Conservation (phyloP, 2,329 filamentous ascomycete genomes). For the Aspergillus ustus region DNA sequence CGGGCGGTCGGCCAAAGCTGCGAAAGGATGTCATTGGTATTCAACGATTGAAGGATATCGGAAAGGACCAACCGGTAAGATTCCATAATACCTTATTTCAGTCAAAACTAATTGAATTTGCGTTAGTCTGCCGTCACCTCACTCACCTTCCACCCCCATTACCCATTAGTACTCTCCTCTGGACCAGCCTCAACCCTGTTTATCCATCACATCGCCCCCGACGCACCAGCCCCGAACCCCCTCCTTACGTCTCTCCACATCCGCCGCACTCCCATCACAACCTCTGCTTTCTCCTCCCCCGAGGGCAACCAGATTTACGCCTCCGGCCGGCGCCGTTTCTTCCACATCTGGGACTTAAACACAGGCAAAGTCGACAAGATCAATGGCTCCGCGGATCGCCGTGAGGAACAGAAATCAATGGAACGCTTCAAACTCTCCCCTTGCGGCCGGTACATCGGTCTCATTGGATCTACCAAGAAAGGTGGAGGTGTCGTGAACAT, state of each 20-base stretch:
- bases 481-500: constrained; percentile 89
- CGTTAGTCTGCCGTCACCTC: constrained; percentile 72
- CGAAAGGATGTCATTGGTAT: constrained; percentile 89
- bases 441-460: constrained; percentile 81
- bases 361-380: constrained; percentile 84
- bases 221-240: constrained; percentile 80
- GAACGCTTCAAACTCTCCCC: constrained; percentile 88
- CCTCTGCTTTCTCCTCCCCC: constrained; percentile 77
- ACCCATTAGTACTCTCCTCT: constrained; percentile 87
- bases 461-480: constrained; percentile 79
- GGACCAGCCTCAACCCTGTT: constrained; percentile 84
- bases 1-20: constrained; percentile 69
- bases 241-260: constrained; percentile 89
- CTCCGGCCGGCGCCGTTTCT: constrained; percentile 84
- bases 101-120: not conserved
- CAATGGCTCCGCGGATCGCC: constrained; percentile 68
- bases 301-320: constrained; percentile 81
- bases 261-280: constrained; percentile 79
- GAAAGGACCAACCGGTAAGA: constrained; percentile 70
- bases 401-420: constrained; percentile 85
- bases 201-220: constrained; percentile 84
- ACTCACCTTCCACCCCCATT: constrained; percentile 85
- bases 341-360: constrained; percentile 90
- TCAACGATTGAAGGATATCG: constrained; percentile 83
- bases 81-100: constrained; percentile 6